phyloP scores from a whole-genome alignment of 257 asterid species.

The Nemophila menziesii region DNA sequence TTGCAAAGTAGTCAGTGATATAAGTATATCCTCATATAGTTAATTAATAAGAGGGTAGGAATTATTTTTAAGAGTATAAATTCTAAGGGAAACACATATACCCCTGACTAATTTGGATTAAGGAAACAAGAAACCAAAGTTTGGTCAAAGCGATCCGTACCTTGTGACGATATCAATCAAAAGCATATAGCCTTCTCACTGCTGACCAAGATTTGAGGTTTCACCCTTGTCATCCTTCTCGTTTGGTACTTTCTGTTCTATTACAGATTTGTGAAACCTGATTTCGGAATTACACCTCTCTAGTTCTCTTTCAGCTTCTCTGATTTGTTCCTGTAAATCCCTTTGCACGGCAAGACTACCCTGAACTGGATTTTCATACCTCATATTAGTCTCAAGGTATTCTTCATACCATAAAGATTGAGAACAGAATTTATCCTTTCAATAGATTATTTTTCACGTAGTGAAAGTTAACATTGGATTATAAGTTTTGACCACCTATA shows the following conservation, averaged over 20 bases:
- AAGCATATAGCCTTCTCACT: background rate
- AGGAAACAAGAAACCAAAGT: too few species aligned
- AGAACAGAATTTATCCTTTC: too few species aligned
- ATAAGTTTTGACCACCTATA: too few species aligned
- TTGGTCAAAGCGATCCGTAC: too few species aligned
- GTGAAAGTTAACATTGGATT: too few species aligned
- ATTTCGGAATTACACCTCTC: background rate
- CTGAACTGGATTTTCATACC: slow-evolving; percentile 10
- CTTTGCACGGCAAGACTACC: slow-evolving; percentile 1
- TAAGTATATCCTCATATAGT: too few species aligned
- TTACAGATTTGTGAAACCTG: background rate
- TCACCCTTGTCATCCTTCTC: background rate
- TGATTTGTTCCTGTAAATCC: background rate
- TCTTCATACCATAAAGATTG: slow-evolving; percentile 7
- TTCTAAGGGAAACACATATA: too few species aligned
- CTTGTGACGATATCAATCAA: background rate
- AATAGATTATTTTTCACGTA: too few species aligned
- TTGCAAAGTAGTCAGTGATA: too few species aligned
- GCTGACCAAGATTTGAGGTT: background rate
- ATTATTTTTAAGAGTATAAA: too few species aligned
- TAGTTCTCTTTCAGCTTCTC: background rate
- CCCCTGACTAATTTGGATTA: too few species aligned
- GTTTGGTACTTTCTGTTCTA: background rate
- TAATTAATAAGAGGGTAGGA: too few species aligned
- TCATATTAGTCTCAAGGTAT: background rate